A percentile compares a stretch with the other conserved stretches of the same genome.
These are phyloP conservation scores for Vickermania ingenoplastis DNA, from an alignment of 208 protist species.

Conservation along the genomic window DNA sequence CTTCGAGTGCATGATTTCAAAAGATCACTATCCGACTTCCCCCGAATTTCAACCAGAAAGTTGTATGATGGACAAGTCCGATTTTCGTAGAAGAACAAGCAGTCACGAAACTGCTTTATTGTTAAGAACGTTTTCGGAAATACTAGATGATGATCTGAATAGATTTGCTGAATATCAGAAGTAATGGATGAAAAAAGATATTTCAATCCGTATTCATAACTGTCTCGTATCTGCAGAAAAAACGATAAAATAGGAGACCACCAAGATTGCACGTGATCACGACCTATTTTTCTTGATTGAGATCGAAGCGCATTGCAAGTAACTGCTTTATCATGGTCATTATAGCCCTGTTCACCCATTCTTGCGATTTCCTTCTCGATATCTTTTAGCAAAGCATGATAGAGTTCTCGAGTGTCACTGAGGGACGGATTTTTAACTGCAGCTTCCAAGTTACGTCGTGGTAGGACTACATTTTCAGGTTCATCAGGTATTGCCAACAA, in stretches of 20 bases:
- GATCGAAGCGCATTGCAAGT: neutral
- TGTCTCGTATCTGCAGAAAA: slow-evolving; percentile 47
- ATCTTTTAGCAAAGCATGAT: neutral
- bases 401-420: neutral
- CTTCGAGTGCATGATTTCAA: slow-evolving; percentile 27
- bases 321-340: neutral
- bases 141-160: slow-evolving; percentile 10
- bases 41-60: slow-evolving; percentile 38
- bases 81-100: slow-evolving; percentile 25
- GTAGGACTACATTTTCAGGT: neutral
- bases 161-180: slow-evolving; percentile 22
- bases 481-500: neutral
- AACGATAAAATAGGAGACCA: slow-evolving; percentile 22
- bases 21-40: slow-evolving; percentile 42
- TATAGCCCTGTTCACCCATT: neutral
- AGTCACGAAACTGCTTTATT: slow-evolving; percentile 27
- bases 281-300: neutral
- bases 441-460: neutral
- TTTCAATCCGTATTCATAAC: slow-evolving; percentile 39
- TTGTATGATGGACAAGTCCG: slow-evolving; percentile 45
- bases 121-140: slow-evolving; percentile 25
- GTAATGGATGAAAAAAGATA: slow-evolving; percentile 23
- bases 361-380: neutral
- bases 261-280: slow-evolving; percentile 17
- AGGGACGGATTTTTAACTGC: neutral